Conservation (phyloP, 257 asterid genomes). For the Linderniella brevidens region DNA sequence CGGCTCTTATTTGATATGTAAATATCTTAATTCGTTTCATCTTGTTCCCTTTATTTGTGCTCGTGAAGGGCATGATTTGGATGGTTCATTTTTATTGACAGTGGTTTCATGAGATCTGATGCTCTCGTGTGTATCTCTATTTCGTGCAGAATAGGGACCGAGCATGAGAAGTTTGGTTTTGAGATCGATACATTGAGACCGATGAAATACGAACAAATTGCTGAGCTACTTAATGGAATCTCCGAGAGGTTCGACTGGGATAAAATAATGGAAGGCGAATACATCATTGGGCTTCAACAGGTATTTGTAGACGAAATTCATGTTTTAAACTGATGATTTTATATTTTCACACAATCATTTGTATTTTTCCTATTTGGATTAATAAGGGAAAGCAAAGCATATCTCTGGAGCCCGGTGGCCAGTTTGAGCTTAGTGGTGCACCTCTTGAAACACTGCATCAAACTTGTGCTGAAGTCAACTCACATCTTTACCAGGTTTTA, state of each 20-base stretch:
- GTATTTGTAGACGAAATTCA: slow-evolving; percentile 13
- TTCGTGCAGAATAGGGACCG: slow-evolving; percentile 81
- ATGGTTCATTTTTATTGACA: no score
- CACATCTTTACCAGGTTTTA: slow-evolving; percentile 92
- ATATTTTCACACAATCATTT: no score
- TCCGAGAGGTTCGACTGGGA: slow-evolving; percentile 99
- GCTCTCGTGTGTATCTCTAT: neutral
- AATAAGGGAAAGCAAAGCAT: slow-evolving; percentile 81
- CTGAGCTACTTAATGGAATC: slow-evolving; percentile 66
- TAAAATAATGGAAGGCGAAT: slow-evolving; percentile 76
- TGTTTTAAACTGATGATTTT: no score
- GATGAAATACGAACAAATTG: slow-evolving; percentile 78
- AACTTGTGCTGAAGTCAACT: slow-evolving; percentile 95
- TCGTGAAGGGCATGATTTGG: no score
- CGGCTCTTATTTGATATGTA: no score
- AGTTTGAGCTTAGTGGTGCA: slow-evolving; percentile 96
- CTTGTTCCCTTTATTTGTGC: no score
- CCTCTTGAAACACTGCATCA: slow-evolving; percentile 93
- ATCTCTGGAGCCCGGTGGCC: slow-evolving; percentile 95
- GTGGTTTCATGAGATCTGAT: no score
- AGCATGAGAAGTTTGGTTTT: slow-evolving; percentile 93
- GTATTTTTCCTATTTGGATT: neutral
- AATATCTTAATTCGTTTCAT: no score
- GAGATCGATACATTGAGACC: slow-evolving; percentile 61
- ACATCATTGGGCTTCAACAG: slow-evolving; percentile 89